Percentiles rank a stretch among this genome's conserved stretches.
Conservation (phyloP, 306 rosid species). For the Vicia sativa region DNA sequence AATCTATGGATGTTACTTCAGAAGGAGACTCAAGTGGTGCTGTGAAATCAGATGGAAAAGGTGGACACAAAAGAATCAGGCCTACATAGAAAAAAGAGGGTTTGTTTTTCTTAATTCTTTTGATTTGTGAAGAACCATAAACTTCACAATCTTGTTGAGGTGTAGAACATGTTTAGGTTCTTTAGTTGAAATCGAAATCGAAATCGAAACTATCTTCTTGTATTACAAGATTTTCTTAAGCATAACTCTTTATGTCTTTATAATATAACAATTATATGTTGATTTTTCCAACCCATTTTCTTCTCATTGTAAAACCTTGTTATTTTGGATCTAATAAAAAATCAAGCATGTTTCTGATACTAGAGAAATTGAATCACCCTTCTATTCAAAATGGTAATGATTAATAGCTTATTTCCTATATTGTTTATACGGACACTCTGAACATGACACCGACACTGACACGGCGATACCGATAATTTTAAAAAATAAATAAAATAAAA, state of each 20-base stretch:
- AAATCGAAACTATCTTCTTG: conserved; percentile 26
- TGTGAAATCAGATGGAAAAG: conserved; percentile 80
- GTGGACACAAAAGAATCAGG: conserved; percentile 74
- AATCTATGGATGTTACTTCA: conserved; percentile 84
- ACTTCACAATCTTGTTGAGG: conserved; percentile 39
- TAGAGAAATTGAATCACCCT: conserved; percentile 14
- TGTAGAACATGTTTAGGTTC: conserved; percentile 52
- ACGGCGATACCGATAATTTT: no score
- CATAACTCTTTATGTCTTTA: conserved; percentile 38
- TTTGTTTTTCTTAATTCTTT: conserved; percentile 43
- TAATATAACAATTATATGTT: conserved; percentile 44
- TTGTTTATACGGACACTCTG: no score
- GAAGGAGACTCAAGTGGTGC: conserved; percentile 96
- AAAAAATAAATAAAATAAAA: no score
- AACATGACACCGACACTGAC: no score
- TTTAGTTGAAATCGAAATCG: conserved; percentile 36
- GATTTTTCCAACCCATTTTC: conserved; percentile 52
- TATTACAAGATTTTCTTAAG: conserved; percentile 44
- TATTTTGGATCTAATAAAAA: conserved; percentile 66
- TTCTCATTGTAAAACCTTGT: conserved; percentile 51
- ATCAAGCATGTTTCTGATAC: conserved; percentile 37
- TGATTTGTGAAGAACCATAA: conserved; percentile 44
- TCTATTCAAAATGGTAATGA: not conserved
- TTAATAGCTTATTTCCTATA: not conserved
- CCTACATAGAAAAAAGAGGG: conserved; percentile 50